These are phyloP conservation scores for Kewa caespitosa DNA, from an alignment of 179 eudicot genomes.

Conservation along the genomic window DNA sequence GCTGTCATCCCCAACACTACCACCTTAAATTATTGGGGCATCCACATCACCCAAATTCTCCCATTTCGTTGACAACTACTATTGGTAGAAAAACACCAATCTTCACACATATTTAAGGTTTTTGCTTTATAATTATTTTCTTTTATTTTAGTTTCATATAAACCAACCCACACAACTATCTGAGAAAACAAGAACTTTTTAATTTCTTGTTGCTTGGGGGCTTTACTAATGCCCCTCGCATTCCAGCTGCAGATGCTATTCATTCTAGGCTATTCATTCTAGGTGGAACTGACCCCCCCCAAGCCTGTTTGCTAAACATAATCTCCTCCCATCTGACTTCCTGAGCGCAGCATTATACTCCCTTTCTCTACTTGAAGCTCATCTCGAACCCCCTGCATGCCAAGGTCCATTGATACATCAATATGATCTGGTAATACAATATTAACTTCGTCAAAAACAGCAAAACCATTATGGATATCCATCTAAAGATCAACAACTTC, in stretches of 20 bases:
- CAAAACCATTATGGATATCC: no score
- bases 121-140: accelerated
- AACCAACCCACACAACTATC: background rate
- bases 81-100: background rate
- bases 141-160: background rate
- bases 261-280: no score
- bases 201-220: background rate
- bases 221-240: background rate
- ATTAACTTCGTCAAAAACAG: no score
- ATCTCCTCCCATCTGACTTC: no score
- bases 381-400: no score
- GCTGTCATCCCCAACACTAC: background rate
- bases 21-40: background rate
- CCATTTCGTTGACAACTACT: background rate
- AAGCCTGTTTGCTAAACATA: no score
- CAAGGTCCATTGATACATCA: no score
- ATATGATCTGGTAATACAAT: no score
- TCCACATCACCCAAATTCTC: background rate
- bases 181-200: background rate
- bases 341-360: no score
- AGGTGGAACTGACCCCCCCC: background rate
- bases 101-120: background rate
- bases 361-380: no score
- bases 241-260: background rate
- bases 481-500: no score